Evolutionary conservation across 108 stramenopile genomes (phyloP), one percentile per base, ranked within the genome.

Genomic region (Fragilaria crotonensis): DNA sequence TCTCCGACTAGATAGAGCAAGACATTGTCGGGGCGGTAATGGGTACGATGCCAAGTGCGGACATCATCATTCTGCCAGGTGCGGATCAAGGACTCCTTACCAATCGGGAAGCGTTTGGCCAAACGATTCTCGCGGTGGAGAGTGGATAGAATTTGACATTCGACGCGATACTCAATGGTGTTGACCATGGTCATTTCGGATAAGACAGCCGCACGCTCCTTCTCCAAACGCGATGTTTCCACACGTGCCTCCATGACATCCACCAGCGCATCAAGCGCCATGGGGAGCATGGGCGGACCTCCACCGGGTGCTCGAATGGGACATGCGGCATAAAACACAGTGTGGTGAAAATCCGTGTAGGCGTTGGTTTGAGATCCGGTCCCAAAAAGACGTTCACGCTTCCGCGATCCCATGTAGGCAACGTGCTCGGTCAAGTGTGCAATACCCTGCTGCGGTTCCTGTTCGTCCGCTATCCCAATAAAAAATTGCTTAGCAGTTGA

Each of bases 271-370:
- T 96, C 97, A 45, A 96, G 75, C 9, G 96, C 97, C 85, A 95
- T 89, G 62, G 94, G 94, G 22, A 98, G 85, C 95, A 96, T 95
- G 49, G 77, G 72, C 7, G 53, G 50, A 19, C 67, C 72, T n/a
- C 76, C 70, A 19, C 79, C 54, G 7, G 92, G 95, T 1, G 83
- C 75, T 52, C 65, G 45, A 44, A 75, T 74, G 41, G 97, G 97
- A 67, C 97, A 98, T 7, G 91, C 84, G 1, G 97, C 97, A 74
- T 96, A 98, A 70, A 96, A 98, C 0, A 98, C 97, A 41, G 95
- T 97, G 72, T 98, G 97, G 70, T 98, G 97, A 71, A 98, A 98
- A 66, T 98, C 97, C 47, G 97, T 98, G 73, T 96, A 98, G 9
- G 97, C 97, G 45, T 53, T 53, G 1, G 33, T 59, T 45, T 95